Base-by-base conservation (phyloP, 139 green algal species). In the Spirogloea muscicola region DNA sequence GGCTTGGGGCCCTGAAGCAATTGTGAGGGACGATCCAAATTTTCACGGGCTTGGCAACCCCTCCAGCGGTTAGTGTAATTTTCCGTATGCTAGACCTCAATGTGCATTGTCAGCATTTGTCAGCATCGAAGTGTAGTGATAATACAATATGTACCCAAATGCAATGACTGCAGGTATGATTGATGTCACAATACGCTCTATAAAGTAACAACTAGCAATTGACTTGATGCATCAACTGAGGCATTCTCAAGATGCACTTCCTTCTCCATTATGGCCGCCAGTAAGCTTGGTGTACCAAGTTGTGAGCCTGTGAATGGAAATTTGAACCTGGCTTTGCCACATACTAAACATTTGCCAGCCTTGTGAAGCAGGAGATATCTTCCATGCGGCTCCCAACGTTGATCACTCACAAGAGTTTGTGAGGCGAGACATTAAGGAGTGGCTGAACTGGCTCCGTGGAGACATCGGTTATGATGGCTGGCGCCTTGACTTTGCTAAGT, bases 361-460 rank as follows among this genome's bases (percentile, higher is more conserved):
- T 55, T 55, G 10, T 77, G 33, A 16, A 41, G 34, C 58, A 60
- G 82, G 83, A 4, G 84, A 88, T 43, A 71, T 80, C 73, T 88
- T 88, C 62, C 59, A 80, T 38, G 83, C 83, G 10, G 84, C 84
- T 7, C 84, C 84, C 33, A 87, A 88, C 63, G 74, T 88, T 33
- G 84, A 88, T 46, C 84, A 88, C 73, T 83, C 69, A 27, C 82
- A 88, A 58, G 72, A 80, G n/a, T 85, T 87, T 62, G 82, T 88
- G 52, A 73, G 71, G 33, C 38, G 46, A 1, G 84, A 87, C 70
- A 79, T 88, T 46, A 68, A 44, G 34, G 76, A 83, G 62, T 82
- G 57, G 75, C 57, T 87, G 41, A n/a, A 55, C 10, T 88, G 72
- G 72, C 80, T 88, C 27, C 64, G 61, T 38, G 40, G 43, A 3